Base-by-base conservation (phyloP, 352 stramenopile species). In the Phytophthora hybrid region DNA sequence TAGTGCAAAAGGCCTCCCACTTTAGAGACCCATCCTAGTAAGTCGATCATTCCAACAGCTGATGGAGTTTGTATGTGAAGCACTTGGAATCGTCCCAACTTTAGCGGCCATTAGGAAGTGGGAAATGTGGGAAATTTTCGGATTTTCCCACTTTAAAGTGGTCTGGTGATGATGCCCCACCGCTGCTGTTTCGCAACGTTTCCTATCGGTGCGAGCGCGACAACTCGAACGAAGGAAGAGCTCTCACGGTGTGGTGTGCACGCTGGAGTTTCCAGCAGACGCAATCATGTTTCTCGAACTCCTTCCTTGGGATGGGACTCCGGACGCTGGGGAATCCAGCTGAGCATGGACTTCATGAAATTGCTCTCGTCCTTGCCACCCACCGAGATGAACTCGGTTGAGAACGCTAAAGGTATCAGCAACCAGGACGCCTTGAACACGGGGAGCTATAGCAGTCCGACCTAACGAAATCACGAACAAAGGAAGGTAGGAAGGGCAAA, bases 401-500 rank as follows among this genome's bases (percentile, higher is more conserved):
- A 46, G 11, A 18, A 44, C 37, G 37, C 37, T n/a, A n/a, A n/a
- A n/a, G n/a, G n/a, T 44, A 44, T 5, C 10, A 44, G 37, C 37
- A 44, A 16, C 9, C 34, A 41, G 34, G 9, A 16, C 34, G 32
- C 32, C 32, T 39, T 44, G 37, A 44, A 44, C 37, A 44, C 37
- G 37, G 34, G 34, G 34, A 41, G 14, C 10, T 41, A 26, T 26
- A 26, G 23, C 23, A 26, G 11, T 41, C 34, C 34, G 37, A 39
- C 37, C 37, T 44, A 44, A 44, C 37, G 37, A 44, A 31, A 31
- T 31, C 26, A 31, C 4, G 26, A 31, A 46, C n/a, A n/a, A n/a
- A n/a, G n/a, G n/a, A n/a, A n/a, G n/a, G n/a, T n/a, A n/a, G 10
- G 23, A 59, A 34, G 18, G 23, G 56, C 52, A 70, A 68, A 76